Conservation (phyloP, 352 stramenopile genomes). For the Globisporangium spinosum region DNA sequence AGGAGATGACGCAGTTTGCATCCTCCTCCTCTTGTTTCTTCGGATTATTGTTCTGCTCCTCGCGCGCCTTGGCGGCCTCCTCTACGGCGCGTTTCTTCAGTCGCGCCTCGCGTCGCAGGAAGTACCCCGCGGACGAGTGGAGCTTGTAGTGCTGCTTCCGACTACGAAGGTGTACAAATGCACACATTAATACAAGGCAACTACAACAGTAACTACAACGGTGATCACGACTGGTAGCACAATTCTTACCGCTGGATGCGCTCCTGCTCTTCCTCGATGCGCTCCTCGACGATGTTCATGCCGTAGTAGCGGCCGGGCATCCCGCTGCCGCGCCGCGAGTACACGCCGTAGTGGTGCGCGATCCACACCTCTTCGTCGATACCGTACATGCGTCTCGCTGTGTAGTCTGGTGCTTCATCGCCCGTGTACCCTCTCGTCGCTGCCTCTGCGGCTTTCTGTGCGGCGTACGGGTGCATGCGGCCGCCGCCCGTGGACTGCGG, state of each 20-base stretch:
- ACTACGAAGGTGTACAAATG: slow-evolving; percentile 18
- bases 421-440: slow-evolving; percentile 24
- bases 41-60: slow-evolving; percentile 24
- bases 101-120: slow-evolving; percentile 64
- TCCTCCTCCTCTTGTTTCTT: slow-evolving; percentile 21
- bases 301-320: slow-evolving; percentile 62
- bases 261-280: slow-evolving; percentile 58
- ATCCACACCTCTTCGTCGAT: slow-evolving; percentile 86
- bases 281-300: slow-evolving; percentile 72
- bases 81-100: slow-evolving; percentile 42
- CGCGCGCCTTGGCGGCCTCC: slow-evolving; percentile 41
- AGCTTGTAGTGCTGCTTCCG: slow-evolving; percentile 76
- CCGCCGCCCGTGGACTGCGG: slow-evolving; percentile 37
- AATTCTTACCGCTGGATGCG: slow-evolving; percentile 45
- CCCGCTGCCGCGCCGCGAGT: slow-evolving; percentile 34
- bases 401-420: slow-evolving; percentile 12
- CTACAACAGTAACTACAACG: not conserved
- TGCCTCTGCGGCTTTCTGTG: slow-evolving; percentile 24
- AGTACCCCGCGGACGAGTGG: slow-evolving; percentile 58
- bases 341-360: slow-evolving; percentile 73
- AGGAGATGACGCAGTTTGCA: slow-evolving; percentile 32
- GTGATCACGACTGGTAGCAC: not conserved
- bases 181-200: not conserved
- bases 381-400: slow-evolving; percentile 40
- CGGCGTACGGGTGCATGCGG: slow-evolving; percentile 56